Conservation (phyloP, 176 grass and related monocot species). For the Cocos nucifera region DNA sequence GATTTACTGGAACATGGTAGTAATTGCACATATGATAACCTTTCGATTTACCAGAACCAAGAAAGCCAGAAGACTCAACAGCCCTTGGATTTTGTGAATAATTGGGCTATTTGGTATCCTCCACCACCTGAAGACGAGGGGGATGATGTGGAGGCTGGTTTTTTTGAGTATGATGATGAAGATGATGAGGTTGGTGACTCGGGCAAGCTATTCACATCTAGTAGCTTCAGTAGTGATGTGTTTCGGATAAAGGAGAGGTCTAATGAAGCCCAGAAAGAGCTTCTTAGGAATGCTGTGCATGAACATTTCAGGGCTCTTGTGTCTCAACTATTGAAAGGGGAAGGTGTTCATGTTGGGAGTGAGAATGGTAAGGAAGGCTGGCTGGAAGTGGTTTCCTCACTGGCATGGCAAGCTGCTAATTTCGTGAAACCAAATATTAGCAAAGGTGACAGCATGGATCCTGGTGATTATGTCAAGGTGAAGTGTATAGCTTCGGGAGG, state of each 20-base stretch:
- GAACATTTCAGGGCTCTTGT: slow-evolving; percentile 73
- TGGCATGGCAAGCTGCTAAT: slow-evolving; percentile 73
- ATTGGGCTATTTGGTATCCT: slow-evolving; percentile 60
- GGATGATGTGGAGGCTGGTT: slow-evolving; percentile 45
- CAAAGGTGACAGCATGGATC: slow-evolving; percentile 88
- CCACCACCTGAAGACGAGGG: slow-evolving; percentile 47
- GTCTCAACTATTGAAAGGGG: slow-evolving; percentile 59
- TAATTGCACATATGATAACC: background rate
- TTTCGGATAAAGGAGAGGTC: background rate
- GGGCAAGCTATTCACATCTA: slow-evolving; percentile 19
- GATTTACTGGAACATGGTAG: slow-evolving; percentile 5
- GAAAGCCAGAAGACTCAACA: slow-evolving; percentile 13
- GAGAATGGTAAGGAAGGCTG: slow-evolving; percentile 37
- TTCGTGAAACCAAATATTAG: slow-evolving; percentile 87
- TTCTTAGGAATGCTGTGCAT: slow-evolving; percentile 30
- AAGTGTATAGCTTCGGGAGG: slow-evolving; percentile 81
- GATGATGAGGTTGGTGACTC: slow-evolving; percentile 36
- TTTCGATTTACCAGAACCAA: slow-evolving; percentile 20
- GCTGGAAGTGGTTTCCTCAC: slow-evolving; percentile 62
- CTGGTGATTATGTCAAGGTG: slow-evolving; percentile 75
- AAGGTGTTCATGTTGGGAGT: slow-evolving; percentile 45
- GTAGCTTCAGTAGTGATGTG: slow-evolving; percentile 24
- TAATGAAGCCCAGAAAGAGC: slow-evolving; percentile 38
- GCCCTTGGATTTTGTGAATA: slow-evolving; percentile 42
- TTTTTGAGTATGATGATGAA: slow-evolving; percentile 52